phyloP scores from a whole-genome alignment of 176 grass and related monocot genomes.

The Zea mays region Zm-B73-REFERENCE-NAM-5.0 NC_050104.1:118246501-118247000 shows the following conservation, averaged over 20 bases:
- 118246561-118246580: constrained; percentile 58
- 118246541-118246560: constrained; percentile 70
- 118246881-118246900: constrained; percentile 85
- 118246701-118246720: constrained; percentile 29
- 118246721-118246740: constrained; percentile 75
- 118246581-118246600: constrained; percentile 12
- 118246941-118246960: constrained; percentile 87
- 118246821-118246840: constrained; percentile 33
- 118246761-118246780: constrained; percentile 89
- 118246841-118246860: background rate
- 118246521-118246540: constrained; percentile 99
- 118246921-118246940: constrained; percentile 91
- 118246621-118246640: constrained; percentile 23
- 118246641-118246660: constrained; percentile 13
- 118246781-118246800: constrained; percentile 78
- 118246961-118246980: constrained; percentile 76
- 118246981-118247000: background rate
- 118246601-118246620: constrained; percentile 1
- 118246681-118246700: constrained; percentile 19
- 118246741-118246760: constrained; percentile 72
- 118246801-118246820: constrained; percentile 67
- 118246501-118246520: constrained; percentile 75
- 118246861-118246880: constrained; percentile 19
- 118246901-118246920: constrained; percentile 91
- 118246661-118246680: background rate